Evolutionary conservation across 1,284 basidiomycete genomes (phyloP), one percentile per base, ranked within the genome.

Genomic region (Leccinum subatratum): DNA sequence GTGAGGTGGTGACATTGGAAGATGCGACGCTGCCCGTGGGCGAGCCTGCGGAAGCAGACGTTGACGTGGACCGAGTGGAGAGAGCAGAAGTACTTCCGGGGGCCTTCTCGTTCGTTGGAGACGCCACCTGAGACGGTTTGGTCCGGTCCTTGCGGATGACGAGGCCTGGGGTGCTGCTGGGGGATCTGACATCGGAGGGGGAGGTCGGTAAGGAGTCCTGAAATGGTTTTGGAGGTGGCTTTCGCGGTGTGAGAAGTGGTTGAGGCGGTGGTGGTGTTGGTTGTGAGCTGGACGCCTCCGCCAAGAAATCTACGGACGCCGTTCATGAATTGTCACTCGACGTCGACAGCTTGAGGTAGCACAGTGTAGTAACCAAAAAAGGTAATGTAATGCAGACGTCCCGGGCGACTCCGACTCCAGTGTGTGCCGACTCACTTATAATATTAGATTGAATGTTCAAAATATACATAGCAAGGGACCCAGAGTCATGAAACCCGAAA

Each of bases 271-370:
- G 32, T 34, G 61, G 30, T n/a, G 61, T 12, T 45, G 68, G 73
- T 66, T 73, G 76, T 67, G 67, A 54, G 66, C 30, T 73, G 69
- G 72, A 66, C 39, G 61, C 82, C 82, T 66, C 81, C 84, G 59
- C 79, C 80, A 51, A 90, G 82, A 69, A 90, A 83, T 76, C 86
- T 85, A 72, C 88, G 87, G 67, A 91, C 86, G 72, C 88, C 88
- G 82, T 90, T 88, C 88, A 90, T 90, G 74, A 69, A 60, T 68
- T 64, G 65, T 67, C 62, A 64, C 51, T 70, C 61, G 63, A 62
- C 67, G 72, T 69, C 68, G 66, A 66, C 58, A 16, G 66, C 51
- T 67, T 14, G 22, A 25, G n/a, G n/a, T n/a, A n/a, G n/a, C n/a
- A n/a, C n/a, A n/a, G n/a, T n/a, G n/a, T n/a, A n/a, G n/a, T n/a